Evolutionary conservation across 106 monocot species (phyloP), one percentile per base, ranked within the genome.

Genomic region (Posidonia australis): DNA sequence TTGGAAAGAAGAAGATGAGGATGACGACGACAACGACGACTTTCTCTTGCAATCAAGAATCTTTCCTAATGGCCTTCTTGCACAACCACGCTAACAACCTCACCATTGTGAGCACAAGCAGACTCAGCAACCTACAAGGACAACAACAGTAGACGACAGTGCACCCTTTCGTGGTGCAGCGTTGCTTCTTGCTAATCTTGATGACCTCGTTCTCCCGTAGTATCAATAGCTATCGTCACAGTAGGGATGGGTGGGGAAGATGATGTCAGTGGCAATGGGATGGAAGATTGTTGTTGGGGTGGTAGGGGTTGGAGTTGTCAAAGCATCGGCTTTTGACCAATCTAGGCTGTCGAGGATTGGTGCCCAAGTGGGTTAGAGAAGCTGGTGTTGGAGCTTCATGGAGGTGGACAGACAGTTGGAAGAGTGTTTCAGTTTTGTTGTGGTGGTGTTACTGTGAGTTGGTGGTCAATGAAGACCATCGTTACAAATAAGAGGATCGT

Each of bases 91-190:
- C 65, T 12, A 65, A 65, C 3, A 73, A 19, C 28, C 46, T 44
- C 28, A 73, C 73, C 22, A 63, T 30, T 5, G 46, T 53, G 3
- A 73, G 73, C 12, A 55, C 57, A 19, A 73, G 43, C 24, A 73
- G 29, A 9, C 44, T 43, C 14, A 73, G 29, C 16, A 73, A 27
- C 17, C 73, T 65, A 25, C 64, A 65, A 9, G 73, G 65, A 27
- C 64, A 65, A 56, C 73, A 73, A 28, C 73, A 73, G 46, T 55
- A 73, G 20, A 73, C 57, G 10, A 65, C 73, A 0, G 65, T 46
- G 65, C 73, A 73, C 22, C 27, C 64, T 13, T 65, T 65, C 36
- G 73, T 58, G 13, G 73, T 55, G 65, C 54, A 73, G 16, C 28
- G 3, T 1, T 5, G 45, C 31, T 26, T 51, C 52, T 27, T 14